Evolutionary conservation across 495 filamentous ascomycete species (phyloP), one percentile per base, ranked within the genome.

Genomic region (Hyaloscypha bicolor): DNA sequence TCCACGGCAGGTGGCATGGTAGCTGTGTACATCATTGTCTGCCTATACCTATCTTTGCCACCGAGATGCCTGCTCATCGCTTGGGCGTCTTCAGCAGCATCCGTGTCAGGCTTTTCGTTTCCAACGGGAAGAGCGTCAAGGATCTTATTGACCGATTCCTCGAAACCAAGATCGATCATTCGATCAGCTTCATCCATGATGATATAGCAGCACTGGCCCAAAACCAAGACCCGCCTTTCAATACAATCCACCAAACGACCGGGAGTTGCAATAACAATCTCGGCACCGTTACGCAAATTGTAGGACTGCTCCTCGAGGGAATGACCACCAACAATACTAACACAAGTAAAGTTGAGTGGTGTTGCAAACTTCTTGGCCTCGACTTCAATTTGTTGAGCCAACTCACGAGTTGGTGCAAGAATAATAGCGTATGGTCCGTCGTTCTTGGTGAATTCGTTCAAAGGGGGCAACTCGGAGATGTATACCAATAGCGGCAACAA

Each of bases 21-120:
- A 12, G 95, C 95, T 64, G 96, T 99, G 86, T 98, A 99, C 95
- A 99, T 99, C 95, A 99, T 99, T 3, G 95, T 99, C 77, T 99
- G 96, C 62, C 95, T 81, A 79, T 98, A 99, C 19, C 91, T 86
- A 74, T 96, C 91, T 74, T 92, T 92, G 35, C 91, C 89, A 48
- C 90, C 90, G 3, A 96, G 79, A 65, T 93, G 92, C 52, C 87
- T 88, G 65, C 85, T 90, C 96, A 98, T 98, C 5, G 89, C 86
- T 56, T 84, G 79, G 0, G 93, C 84, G 76, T 98, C 86, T 77
- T 99, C 95, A 33, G 96, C 95, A 69, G 94, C 94, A 42, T 98
- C 95, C 0, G 88, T 91, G 73, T 99, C 95, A 0, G 95, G 95
- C 79, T 99, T 99, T 79, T 97, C 92, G 79, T 98, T 98, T 29